Conservation (phyloP, 345 rosid genomes). For the Hypericum androsaemum region DNA sequence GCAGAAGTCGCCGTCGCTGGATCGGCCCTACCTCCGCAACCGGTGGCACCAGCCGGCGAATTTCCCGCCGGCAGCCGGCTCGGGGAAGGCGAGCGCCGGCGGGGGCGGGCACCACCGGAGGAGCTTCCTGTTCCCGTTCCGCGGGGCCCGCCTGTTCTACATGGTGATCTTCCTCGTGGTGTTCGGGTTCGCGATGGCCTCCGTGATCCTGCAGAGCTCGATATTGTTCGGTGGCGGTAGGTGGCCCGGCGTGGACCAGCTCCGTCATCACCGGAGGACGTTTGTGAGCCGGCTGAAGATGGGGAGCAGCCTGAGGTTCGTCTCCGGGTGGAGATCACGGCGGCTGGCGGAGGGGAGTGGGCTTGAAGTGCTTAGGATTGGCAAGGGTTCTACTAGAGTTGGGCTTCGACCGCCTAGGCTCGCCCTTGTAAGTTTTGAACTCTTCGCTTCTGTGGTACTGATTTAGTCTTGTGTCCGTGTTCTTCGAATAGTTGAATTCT, state of each 20-base stretch:
- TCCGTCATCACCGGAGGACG: conserved; percentile 23
- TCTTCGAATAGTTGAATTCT: no score
- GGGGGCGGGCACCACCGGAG: conserved; percentile 45
- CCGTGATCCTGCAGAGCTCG: conserved; percentile 72
- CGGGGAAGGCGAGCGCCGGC: no score
- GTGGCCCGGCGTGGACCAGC: background rate
- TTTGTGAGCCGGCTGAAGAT: conserved; percentile 36
- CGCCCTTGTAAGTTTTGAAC: conserved; percentile 58
- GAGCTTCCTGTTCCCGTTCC: conserved; percentile 42
- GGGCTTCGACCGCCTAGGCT: conserved; percentile 84
- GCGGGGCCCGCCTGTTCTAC: conserved; percentile 60
- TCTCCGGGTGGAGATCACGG: conserved; percentile 30
- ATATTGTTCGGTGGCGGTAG: conserved; percentile 45
- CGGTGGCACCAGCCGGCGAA: conserved; percentile 28
- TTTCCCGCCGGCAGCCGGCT: no score
- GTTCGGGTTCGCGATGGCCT: conserved; percentile 62
- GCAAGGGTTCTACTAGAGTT: conserved; percentile 26
- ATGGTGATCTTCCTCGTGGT: conserved; percentile 45
- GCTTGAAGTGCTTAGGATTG: conserved; percentile 39
- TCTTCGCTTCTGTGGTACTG: background rate
- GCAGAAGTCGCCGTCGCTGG: conserved; percentile 21
- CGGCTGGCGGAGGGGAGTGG: conserved; percentile 34
- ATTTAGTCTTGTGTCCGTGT: no score
- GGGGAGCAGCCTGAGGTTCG: conserved; percentile 57
- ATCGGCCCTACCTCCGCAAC: conserved; percentile 35